A percentile compares a stretch with the other conserved stretches of the same genome.
These are phyloP conservation scores for Apiospora kogelbergensis DNA, from an alignment of 2,329 filamentous ascomycete genomes.

Conservation along the genomic window DNA sequence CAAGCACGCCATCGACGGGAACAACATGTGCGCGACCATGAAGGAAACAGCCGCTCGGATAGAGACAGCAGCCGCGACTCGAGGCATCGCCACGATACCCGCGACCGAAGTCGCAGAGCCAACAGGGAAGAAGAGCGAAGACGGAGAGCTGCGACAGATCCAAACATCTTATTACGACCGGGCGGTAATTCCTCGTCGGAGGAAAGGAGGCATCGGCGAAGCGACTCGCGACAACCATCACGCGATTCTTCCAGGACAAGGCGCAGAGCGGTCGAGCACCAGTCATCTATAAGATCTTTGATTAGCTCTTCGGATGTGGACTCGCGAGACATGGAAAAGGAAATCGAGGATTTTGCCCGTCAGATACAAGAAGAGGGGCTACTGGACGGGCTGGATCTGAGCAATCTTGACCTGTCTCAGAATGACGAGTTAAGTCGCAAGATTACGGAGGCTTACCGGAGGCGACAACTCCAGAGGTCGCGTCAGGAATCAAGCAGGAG, in stretches of 20 bases:
- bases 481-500: constrained; percentile 48
- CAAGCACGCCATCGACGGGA: constrained; percentile 23
- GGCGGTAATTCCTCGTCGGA: constrained; percentile 34
- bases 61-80: constrained; percentile 28
- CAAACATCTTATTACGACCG: constrained; percentile 38
- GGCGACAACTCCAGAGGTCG: constrained; percentile 67
- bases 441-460: constrained; percentile 84
- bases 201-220: constrained; percentile 38
- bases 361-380: constrained; percentile 88
- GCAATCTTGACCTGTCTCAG: constrained; percentile 78
- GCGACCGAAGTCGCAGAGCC: constrained; percentile 26
- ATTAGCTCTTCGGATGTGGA: constrained; percentile 79
- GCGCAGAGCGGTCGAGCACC: constrained; percentile 74
- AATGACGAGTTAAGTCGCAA: constrained; percentile 89
- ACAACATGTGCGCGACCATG: constrained; percentile 29
- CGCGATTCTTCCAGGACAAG: constrained; percentile 38
- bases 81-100: constrained; percentile 22
- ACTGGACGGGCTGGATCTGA: constrained; percentile 83
- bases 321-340: constrained; percentile 76
- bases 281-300: constrained; percentile 82
- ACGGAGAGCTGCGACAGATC: constrained; percentile 26
- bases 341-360: constrained; percentile 86
- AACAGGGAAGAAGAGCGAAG: constrained; percentile 31
- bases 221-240: constrained; percentile 44
- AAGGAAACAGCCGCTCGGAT: constrained; percentile 34